phyloP scores from a whole-genome alignment of 2,329 filamentous ascomycete species.

The Colletotrichum tropicicola region DNA sequence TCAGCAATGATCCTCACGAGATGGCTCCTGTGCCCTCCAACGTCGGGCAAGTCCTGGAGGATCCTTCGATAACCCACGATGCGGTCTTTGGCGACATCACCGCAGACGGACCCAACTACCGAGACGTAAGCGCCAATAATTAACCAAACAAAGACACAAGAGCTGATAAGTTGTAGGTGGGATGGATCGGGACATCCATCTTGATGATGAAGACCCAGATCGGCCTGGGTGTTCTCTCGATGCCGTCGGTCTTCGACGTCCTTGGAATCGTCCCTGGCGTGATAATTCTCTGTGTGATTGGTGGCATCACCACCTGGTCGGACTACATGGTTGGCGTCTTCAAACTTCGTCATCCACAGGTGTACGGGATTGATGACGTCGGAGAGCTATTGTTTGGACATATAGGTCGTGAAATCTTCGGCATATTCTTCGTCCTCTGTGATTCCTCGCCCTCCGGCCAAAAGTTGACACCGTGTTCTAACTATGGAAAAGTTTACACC shows the following conservation, averaged over 20 bases:
- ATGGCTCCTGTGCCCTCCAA: too few relatives aligned
- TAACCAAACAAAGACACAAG: too few relatives aligned
- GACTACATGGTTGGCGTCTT: conserved; percentile 57
- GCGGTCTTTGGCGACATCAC: too few relatives aligned
- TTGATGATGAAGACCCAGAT: conserved; percentile 55
- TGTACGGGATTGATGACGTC: conserved; percentile 62
- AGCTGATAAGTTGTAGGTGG: too few relatives aligned
- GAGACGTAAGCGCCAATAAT: too few relatives aligned
- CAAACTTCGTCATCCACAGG: conserved; percentile 56
- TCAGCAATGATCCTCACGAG: too few relatives aligned
- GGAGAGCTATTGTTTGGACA: conserved; percentile 56
- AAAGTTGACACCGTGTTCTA: too few relatives aligned
- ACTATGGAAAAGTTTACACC: too few relatives aligned
- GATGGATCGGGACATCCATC: too few relatives aligned
- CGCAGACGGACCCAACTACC: too few relatives aligned
- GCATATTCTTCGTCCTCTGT: conserved; percentile 44
- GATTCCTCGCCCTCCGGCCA: conserved; percentile 38
- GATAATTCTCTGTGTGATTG: conserved; percentile 48
- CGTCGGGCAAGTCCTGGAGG: too few relatives aligned
- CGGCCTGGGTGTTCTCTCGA: conserved; percentile 55
- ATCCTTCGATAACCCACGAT: too few relatives aligned
- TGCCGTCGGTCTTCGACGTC: conserved; percentile 52
- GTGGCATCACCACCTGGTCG: conserved; percentile 56
- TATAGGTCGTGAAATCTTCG: conserved; percentile 52
- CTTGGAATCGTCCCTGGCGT: conserved; percentile 57